Evolutionary conservation across 1,139 yeast species (phyloP).

Genomic region (Taphrina flavorubra): DNA sequence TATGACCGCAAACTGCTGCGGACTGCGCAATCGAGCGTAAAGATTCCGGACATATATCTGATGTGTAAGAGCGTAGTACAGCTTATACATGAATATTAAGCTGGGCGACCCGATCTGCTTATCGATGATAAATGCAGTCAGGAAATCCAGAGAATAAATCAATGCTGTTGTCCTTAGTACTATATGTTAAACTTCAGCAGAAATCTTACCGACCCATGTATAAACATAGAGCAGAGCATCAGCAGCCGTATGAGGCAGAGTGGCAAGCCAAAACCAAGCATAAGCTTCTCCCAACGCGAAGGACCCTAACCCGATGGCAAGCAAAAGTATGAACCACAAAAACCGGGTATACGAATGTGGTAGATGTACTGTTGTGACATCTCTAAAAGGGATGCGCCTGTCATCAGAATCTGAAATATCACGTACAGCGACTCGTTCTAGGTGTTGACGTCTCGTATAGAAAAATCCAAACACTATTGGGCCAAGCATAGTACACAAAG

Average conservation of each 20-base stretch:
- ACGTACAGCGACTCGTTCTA: conserved; percentile 4
- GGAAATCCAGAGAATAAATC: conserved; percentile 41
- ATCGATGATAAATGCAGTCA: conserved; percentile 41
- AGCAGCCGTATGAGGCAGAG: conserved; percentile 43
- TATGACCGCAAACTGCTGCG: conserved; percentile 44
- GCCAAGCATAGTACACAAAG: conserved; percentile 42
- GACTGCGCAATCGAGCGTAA: conserved; percentile 44
- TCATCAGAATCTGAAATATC: neutral
- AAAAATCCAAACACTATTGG: conserved; percentile 33
- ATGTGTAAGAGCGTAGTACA: conserved; percentile 44
- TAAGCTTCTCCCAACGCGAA: conserved; percentile 43
- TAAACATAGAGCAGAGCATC: conserved; percentile 44
- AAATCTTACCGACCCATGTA: conserved; percentile 32
- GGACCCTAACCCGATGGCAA: conserved; percentile 43
- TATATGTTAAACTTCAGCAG: neutral
- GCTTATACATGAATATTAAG: conserved; percentile 41
- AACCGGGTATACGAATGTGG: conserved; percentile 43
- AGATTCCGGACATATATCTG: conserved; percentile 44
- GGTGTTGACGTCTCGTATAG: conserved; percentile 19
- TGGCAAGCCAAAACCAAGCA: conserved; percentile 42
- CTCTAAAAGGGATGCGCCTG: conserved; percentile 8
- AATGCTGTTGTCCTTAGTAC: conserved; percentile 26
- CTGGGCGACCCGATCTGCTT: conserved; percentile 41
- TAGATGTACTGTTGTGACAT: conserved; percentile 2
- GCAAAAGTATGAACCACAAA: conserved; percentile 42